Base-by-base conservation (phyloP, 1,139 yeast genomes). In the Pichia sp. region DNA sequence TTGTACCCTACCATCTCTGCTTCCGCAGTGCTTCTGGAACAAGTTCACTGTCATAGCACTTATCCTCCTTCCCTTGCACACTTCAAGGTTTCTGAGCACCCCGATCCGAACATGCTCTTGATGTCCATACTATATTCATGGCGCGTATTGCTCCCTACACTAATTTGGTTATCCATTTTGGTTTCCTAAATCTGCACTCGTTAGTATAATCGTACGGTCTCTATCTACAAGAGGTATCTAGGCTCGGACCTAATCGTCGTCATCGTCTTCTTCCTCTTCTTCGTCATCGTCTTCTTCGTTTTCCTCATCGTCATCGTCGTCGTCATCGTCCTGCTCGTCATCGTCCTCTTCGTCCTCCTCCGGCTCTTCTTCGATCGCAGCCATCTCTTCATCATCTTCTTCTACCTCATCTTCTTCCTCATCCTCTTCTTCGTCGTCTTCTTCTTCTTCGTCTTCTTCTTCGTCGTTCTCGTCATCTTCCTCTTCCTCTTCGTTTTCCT, bases 331-430 rank as follows among this genome's bases (percentile, higher is more conserved):
- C 3, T 42, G 40, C n/a, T 30, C 51, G 6, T 41, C 46, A 10
- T 42, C 51, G 8, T 53, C 51, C 13, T 43, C 47, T 7, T 49
- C 54, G 3, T 54, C 52, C 2, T 34, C 49, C 19, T 50, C 51
- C 4, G 42, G 44, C 34, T 45, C 52, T n/a, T 53, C 55, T 30
- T 49, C 50, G 36, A 43, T 45, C 15, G 41, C 53, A 36, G 54
- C 56, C 26, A 54, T 52, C 47, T 56, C 56, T n/a, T 44, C 48
- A 43, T 77, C 81, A 31, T 78, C 84, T 45, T 79, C 73, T 51
- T 79, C 84, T 4, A 75, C 80, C 15, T 76, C 80, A 29, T 70
- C 75, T 10, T 73, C 79, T 3, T 38, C 51, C n/a, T 48, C 47
- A 5, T 49, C 51, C 4, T 49, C 51, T 1, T 40, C 47, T 4